Evolutionary conservation across 805 yeast genomes (phyloP).

Genomic region (Monosporozyma servazzii): DNA sequence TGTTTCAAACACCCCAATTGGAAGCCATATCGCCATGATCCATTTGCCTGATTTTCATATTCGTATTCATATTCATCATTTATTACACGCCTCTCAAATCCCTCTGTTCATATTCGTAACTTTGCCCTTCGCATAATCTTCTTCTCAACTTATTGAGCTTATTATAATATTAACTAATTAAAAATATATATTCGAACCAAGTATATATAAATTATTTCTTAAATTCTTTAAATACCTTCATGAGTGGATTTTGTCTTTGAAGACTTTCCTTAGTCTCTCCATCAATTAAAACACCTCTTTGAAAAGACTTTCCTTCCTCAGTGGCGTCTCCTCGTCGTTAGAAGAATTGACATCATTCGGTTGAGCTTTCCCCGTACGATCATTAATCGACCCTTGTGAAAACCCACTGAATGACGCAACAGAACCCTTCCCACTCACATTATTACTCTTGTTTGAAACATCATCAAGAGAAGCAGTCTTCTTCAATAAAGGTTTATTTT

Average conservation of each 20-base stretch:
- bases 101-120: too few species aligned
- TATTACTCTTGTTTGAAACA: background rate
- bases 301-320: slow-evolving; percentile 15
- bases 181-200: background rate
- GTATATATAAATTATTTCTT: background rate
- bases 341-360: slow-evolving; percentile 14
- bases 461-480: background rate
- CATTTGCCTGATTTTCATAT: background rate
- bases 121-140: too few species aligned
- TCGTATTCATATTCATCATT: too few species aligned
- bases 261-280: too few species aligned
- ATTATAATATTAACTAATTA: background rate
- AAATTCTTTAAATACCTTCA: too few species aligned
- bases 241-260: too few species aligned
- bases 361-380: slow-evolving; percentile 11
- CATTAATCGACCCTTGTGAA: slow-evolving; percentile 19
- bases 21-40: background rate
- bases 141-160: background rate
- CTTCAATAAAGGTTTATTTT: background rate
- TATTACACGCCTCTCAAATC: too few species aligned
- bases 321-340: background rate
- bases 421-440: background rate
- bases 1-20: background rate
- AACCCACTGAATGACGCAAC: slow-evolving; percentile 23
- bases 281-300: slow-evolving; percentile 25